A percentile compares a stretch with the other conserved stretches of the same genome.
Conservation (phyloP, 169 alveolate species). For the Eimeria maxima region DNA sequence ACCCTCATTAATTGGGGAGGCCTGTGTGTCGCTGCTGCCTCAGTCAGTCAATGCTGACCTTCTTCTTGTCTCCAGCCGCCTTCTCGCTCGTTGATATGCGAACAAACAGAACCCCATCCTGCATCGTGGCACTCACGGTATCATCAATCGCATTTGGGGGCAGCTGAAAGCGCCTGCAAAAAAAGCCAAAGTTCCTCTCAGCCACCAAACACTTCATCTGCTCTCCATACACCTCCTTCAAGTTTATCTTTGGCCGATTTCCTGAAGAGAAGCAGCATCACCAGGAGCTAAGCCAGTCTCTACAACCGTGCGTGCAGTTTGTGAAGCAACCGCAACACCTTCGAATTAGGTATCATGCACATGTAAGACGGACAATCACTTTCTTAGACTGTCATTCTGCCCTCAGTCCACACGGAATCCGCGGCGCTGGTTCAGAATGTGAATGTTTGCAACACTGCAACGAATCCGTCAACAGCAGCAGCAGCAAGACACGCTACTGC, state of each 20-base stretch:
- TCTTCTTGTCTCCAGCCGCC: slow-evolving; percentile 15
- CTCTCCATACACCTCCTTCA: slow-evolving; percentile 58
- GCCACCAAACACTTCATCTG: slow-evolving; percentile 25
- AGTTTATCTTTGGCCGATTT: slow-evolving; percentile 49
- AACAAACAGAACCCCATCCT: slow-evolving; percentile 71
- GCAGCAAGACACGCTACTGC: not conserved
- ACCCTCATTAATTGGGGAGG: too few species aligned
- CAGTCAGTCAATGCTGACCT: slow-evolving; percentile 19
- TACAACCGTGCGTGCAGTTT: not conserved
- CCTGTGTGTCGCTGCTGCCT: not conserved
- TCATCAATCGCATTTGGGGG: slow-evolving; percentile 77
- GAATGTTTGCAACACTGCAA: not conserved
- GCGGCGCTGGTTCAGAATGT: not conserved
- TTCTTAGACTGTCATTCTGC: not conserved
- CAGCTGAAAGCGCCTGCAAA: slow-evolving; percentile 78
- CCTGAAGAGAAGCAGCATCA: slow-evolving; percentile 56
- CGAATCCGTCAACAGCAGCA: not conserved
- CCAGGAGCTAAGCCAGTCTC: not conserved
- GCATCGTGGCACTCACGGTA: slow-evolving; percentile 79
- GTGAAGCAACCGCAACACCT: not conserved
- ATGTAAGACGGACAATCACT: not conserved
- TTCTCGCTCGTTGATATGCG: slow-evolving; percentile 61
- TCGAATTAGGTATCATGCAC: not conserved
- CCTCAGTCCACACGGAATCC: not conserved
- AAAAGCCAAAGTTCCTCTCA: slow-evolving; percentile 71